Evolutionary conservation across 257 asterid species (phyloP), one percentile per base, ranked within the genome.

Genomic region (Fraxinus americana): DNA sequence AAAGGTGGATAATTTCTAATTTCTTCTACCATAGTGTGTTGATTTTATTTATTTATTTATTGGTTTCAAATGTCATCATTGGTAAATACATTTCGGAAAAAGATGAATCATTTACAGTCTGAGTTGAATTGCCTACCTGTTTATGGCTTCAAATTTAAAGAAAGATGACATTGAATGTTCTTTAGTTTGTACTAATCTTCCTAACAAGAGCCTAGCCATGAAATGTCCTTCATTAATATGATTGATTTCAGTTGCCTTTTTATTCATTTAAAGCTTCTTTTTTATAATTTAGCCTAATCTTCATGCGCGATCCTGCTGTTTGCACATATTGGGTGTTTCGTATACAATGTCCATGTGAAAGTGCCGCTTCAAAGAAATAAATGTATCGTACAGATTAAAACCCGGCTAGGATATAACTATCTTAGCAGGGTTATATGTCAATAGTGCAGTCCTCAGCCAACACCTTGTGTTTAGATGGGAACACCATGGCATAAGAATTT

Each of bases 1-100:
- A 82, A 86, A 84, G 87, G 86, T 27, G 70, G 86, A 79, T 88
- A 80, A 80, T 73, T 70, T 50, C 73, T 88, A 80, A 80, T 73
- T 70, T 50, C 73, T 74, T 34, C 29, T 76, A 19, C 57, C 2
- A 48, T 48, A 48, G n/a, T 12, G 57, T 48, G 57, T 48, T 48
- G 57, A 23, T 4, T 73, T 73, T 35, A 29, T 29, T 29, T 29
- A 29, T 29, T 29, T 29, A 25, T 61, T n/a, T 59, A 11, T 39
- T 6, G 10, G 25, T 19, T 54, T 54, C 65, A 19, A 4, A 19
- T 1, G 65, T 54, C 65, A 19, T 54, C 9, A 54, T 54, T 54
- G 1, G 11, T 19, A 17, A 6, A 54, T 54, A 54, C 25, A 48
- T 19, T 54, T 17, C 25, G n/a, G 65, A 5, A 50, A 54, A 5